phyloP scores from a whole-genome alignment of 2,329 filamentous ascomycete genomes.

The Juglanconis juglandina region DNA sequence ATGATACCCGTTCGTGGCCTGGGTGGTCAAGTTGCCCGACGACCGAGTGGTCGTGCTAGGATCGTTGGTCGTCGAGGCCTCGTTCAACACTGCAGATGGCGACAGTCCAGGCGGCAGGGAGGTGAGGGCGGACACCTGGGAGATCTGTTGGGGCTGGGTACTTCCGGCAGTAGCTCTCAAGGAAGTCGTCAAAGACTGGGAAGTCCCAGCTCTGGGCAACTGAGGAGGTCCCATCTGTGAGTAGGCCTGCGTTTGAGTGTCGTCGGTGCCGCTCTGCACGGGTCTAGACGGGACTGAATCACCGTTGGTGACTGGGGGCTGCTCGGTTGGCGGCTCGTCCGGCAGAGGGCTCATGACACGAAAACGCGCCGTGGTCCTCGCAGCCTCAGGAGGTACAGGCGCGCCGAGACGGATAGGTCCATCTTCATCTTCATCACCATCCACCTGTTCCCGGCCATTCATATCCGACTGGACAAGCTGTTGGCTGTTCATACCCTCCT shows the following conservation, averaged over 20 bases:
- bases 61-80: conserved; percentile 91
- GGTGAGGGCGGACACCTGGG: conserved; percentile 61
- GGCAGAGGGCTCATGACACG: conserved; percentile 56
- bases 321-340: conserved; percentile 51
- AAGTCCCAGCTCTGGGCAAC: conserved; percentile 25
- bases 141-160: conserved; percentile 44
- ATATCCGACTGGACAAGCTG: conserved; percentile 39
- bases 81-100: conserved; percentile 65
- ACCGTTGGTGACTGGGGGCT: conserved; percentile 51
- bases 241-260: conserved; percentile 36
- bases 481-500: conserved; percentile 19
- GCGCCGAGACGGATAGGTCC: conserved; percentile 61
- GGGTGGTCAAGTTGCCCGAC: conserved; percentile 65
- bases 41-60: conserved; percentile 62
- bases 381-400: conserved; percentile 51
- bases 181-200: conserved; percentile 26
- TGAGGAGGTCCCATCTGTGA: conserved; percentile 53
- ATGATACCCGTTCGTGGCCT: conserved; percentile 66
- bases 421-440: background rate
- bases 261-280: conserved; percentile 55
- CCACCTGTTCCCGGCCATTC: conserved; percentile 45
- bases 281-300: conserved; percentile 44
- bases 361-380: conserved; percentile 50
- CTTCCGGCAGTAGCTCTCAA: conserved; percentile 37
- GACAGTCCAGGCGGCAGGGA: conserved; percentile 55